Percentiles rank a stretch among this genome's conserved stretches.
Evolutionary conservation across 495 filamentous ascomycete genomes (phyloP).

Genomic region (Podospora fimiseda): DNA sequence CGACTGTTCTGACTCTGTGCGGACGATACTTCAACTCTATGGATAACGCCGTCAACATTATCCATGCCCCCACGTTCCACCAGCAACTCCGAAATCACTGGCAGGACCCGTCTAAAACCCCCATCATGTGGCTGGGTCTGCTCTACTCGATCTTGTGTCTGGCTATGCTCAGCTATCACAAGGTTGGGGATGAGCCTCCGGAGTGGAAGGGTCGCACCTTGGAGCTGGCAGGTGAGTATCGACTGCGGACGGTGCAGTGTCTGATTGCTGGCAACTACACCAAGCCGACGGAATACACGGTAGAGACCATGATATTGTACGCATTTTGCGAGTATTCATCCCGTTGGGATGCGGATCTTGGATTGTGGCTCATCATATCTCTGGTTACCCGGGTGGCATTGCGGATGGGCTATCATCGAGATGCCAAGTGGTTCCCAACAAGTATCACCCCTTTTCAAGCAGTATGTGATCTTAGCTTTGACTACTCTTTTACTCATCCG

Average conservation of each 20-base stretch:
- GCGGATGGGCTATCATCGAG: constrained; percentile 93
- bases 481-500: background rate
- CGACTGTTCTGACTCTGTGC: constrained; percentile 72
- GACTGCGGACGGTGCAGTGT: constrained; percentile 78
- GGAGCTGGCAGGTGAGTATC: constrained; percentile 73
- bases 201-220: constrained; percentile 69
- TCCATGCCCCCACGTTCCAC: constrained; percentile 83
- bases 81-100: constrained; percentile 83
- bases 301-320: constrained; percentile 87
- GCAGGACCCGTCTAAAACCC: constrained; percentile 72
- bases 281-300: constrained; percentile 73
- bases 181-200: constrained; percentile 84
- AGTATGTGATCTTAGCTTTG: constrained; percentile 23
- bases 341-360: constrained; percentile 72
- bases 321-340: constrained; percentile 73
- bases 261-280: constrained; percentile 84
- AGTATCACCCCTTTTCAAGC: constrained; percentile 75
- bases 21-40: constrained; percentile 62
- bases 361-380: constrained; percentile 73
- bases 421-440: constrained; percentile 76
- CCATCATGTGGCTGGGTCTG: constrained; percentile 83
- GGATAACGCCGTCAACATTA: constrained; percentile 57
- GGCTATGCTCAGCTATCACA: constrained; percentile 84
- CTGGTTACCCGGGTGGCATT: constrained; percentile 81
- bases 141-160: constrained; percentile 83